phyloP scores from a whole-genome alignment of 768 basidiomycete species.

The Psilocybe azurescens region DNA sequence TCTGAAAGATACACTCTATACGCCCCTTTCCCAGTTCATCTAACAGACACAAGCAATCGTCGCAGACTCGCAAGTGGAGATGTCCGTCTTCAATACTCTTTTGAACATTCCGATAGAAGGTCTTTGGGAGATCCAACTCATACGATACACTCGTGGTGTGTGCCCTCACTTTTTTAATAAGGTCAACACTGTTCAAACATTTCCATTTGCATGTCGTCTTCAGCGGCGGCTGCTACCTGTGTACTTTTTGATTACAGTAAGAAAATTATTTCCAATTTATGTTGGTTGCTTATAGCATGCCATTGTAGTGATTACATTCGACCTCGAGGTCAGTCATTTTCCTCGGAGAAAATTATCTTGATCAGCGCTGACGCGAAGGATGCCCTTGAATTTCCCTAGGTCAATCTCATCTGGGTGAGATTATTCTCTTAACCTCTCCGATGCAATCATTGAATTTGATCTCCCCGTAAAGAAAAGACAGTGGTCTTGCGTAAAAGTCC shows the following conservation, averaged over 20 bases:
- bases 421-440: too few species aligned
- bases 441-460: not conserved
- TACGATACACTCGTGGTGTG: not conserved
- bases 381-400: not conserved
- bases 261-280: not conserved
- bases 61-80: not conserved
- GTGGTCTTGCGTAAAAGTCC: conserved; percentile 1
- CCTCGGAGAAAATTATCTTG: not conserved
- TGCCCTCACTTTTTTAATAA: not conserved
- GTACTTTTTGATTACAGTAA: not conserved
- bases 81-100: not conserved
- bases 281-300: too few species aligned
- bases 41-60: too few species aligned
- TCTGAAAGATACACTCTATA: too few species aligned
- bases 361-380: too few species aligned
- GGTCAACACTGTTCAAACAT: not conserved
- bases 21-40: too few species aligned
- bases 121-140: not conserved
- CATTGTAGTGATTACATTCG: too few species aligned
- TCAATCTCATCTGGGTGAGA: conserved; percentile 1
- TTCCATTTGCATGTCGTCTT: not conserved
- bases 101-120: not conserved
- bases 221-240: not conserved
- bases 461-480: not conserved
- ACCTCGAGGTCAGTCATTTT: too few species aligned